Percentiles rank a stretch among this genome's conserved stretches.
Evolutionary conservation across 257 asterid species (phyloP).

Genomic region (Handroanthus guayacan): DNA sequence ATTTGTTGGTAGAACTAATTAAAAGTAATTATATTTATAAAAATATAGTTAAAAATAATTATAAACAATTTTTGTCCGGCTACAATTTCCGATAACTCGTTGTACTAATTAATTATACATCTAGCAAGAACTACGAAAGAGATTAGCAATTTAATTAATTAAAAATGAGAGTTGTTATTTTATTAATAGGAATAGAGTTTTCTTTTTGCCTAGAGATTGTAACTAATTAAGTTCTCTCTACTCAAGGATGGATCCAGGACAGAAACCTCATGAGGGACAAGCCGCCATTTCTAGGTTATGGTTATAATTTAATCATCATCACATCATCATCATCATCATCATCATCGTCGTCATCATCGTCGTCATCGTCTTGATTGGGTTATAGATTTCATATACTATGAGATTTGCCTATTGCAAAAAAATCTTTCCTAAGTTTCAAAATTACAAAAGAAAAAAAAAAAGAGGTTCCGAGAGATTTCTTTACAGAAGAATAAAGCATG

Average conservation of each 20-base stretch:
- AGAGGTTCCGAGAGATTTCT: no score
- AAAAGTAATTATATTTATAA: no score
- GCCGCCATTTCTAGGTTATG: slow-evolving; percentile 1
- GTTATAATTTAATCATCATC: background rate
- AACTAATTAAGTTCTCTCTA: slow-evolving; percentile 20
- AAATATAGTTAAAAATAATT: background rate
- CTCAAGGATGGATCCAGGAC: slow-evolving; percentile 23
- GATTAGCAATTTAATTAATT: background rate
- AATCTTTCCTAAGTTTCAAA: no score
- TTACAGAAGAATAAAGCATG: no score
- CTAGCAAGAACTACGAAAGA: background rate
- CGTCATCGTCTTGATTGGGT: no score
- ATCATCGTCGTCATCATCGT: no score
- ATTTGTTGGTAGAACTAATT: no score
- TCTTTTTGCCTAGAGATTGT: background rate
- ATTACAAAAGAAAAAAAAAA: no score
- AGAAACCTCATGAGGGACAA: background rate
- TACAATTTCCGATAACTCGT: slow-evolving; percentile 39
- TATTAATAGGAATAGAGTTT: background rate
- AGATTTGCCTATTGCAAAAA: no score
- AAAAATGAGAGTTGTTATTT: background rate
- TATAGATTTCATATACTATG: no score
- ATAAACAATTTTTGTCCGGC: background rate
- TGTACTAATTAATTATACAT: slow-evolving; percentile 34
- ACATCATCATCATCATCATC: no score